Base-by-base conservation (phyloP, 768 basidiomycete genomes). In the Collybia sp. region DNA sequence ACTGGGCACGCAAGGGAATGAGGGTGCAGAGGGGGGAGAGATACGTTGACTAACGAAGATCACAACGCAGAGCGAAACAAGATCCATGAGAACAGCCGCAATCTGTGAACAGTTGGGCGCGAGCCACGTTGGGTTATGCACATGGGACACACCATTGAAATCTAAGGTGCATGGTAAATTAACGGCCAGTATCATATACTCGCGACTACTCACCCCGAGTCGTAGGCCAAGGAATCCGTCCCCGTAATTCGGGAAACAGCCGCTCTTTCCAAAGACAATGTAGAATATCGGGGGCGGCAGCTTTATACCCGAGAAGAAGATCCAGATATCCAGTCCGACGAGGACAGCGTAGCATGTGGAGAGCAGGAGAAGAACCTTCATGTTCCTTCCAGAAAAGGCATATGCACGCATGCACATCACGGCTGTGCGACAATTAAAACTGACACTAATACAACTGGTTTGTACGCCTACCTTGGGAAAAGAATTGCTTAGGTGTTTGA, bases 361-460 rank as follows among this genome's bases (percentile, higher is more conserved):
- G 36, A 74, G 49, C 16, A 68, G 32, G 8, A 45, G 39, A 3
- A 72, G 58, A 18, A 70, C 48, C 9, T 45, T 49, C 37, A 45
- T 51, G 40, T 58, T 64, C 38, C 68, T 62, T 3, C 70, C 70
- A 5, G 69, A 54, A 46, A 74, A 74, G 6, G 68, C 72, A 42
- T 69, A 70, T n/a, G 71, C 68, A 30, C 72, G 63, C 64, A 72
- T 69, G 42, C 71, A 19, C 64, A 74, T 71, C 18, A 74, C 70
- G 40, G 57, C 72, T 72, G 43, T 25, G 16, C 15, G 25, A 25
- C 13, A 30, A 11, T 11, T 43, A 18, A 3, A 42, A 9, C 10
- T 12, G 32, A 10, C 20, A 11, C 16, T 16, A 15, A 12, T 16
- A 30, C 25, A 25, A 8, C 8, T 25, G 25, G 25, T 25, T 25